Evolutionary conservation across 495 filamentous ascomycete genomes (phyloP), one percentile per base, ranked within the genome.

Genomic region (Beverwykella pulmonaria): DNA sequence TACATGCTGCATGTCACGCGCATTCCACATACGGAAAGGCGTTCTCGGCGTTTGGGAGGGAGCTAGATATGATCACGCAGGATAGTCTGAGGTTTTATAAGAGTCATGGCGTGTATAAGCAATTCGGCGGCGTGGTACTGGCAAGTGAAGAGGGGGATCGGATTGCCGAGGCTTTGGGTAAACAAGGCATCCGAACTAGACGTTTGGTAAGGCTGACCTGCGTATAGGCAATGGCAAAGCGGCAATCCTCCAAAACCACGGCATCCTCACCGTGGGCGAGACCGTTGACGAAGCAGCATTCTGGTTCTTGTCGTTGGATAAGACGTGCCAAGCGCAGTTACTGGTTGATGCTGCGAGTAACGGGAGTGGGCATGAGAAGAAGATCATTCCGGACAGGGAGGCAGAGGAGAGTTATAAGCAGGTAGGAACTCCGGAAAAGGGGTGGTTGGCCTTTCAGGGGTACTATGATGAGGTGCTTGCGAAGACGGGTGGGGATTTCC

Each of bases 271-370:
- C 19, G 84, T 87, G 0, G 87, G 87, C 5, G 76, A 78, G 12
- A 87, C 82, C 10, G 84, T 90, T 15, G 87, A 89, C 61, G 87
- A 87, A 65, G 87, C 87, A 0, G 87, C 86, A 1, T 88, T 87
- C 67, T 86, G 87, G 78, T 89, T 88, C 67, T 78, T 85, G 22
- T 86, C 83, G 67, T 75, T 90, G 23, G 87, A 90, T 59, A 81
- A 85, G 67, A 84, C 84, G 25, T 90, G 87, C 64, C 85, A 88
- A 48, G 83, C 85, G 9, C 87, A 90, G 71, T 75, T 90, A 26
- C 75, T 90, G 47, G 86, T 85, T 0, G 87, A 72, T 64, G 70
- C 70, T 10, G 65, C 60, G 17, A 27, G 46, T 1, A 23, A 54
- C 0, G 69, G 69, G 23, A 55, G 44, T 23, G 56, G 65, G 27